Base-by-base conservation (phyloP, 2,329 filamentous ascomycete genomes). In the Cadophora sp. region DNA sequence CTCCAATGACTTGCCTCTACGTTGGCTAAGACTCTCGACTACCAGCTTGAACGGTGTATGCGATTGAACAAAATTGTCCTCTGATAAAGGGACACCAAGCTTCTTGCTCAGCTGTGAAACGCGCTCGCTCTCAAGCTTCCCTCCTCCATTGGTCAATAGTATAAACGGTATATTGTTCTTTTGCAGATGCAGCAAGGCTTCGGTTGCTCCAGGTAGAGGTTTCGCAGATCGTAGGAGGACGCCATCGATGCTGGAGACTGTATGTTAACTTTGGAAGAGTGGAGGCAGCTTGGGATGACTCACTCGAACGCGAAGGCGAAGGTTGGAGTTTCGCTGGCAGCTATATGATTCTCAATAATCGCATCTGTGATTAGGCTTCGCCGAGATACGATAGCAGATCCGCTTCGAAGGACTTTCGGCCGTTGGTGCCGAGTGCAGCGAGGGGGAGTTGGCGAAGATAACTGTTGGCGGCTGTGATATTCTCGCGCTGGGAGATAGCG, bases 131-230 rank as follows among this genome's bases (percentile, higher is more conserved):
- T 98, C 95, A 71, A 89, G 88, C 77, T 91, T 93, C 67, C 96
- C 96, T 51, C 96, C 96, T 74, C 96, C 96, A 80, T 99, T 99
- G 68, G 96, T 99, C 71, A 99, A 85, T 40, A 99, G 88, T 75
- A 99, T 95, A 81, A 97, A 98, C 14, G 94, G 94, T 56, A 97
- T 93, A 58, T 87, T 84, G 76, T 94, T 86, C 58, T 85, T 81
- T 73, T 94, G 89, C 24, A 98, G 89, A 75, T 89, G 91, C 34
- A 84, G 82, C 24, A 99, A 86, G 16, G 94, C 87, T 76, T 92
- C 85, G 1, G 88, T 83, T 1, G 96, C 95, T 37, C 92, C 91
- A 1, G 93, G 91, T 58, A 98, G 89, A 3, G 92, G 89, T 70
- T 90, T 87, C 4, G 91, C 88, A 69, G 92, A 91, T 76, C 94